A percentile compares a stretch with the other conserved stretches of the same genome.
Conservation (phyloP, 2,329 filamentous ascomycete species). For the Cercospora sp. region DNA sequence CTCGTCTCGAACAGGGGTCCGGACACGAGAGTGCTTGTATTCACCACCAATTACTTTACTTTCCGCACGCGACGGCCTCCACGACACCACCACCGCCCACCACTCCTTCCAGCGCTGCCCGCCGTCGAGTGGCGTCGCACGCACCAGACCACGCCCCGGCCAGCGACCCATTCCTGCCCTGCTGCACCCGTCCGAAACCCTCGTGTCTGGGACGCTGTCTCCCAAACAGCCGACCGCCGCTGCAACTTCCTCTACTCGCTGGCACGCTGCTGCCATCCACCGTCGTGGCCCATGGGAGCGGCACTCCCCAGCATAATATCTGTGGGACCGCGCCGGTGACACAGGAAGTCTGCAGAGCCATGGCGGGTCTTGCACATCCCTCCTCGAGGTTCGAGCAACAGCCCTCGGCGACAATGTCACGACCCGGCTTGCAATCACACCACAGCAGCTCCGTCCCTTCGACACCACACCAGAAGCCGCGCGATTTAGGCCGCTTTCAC, state of each 20-base stretch:
- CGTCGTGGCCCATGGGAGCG: slow-evolving; percentile 31
- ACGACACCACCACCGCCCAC: slow-evolving; percentile 2
- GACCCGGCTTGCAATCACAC: slow-evolving; percentile 43
- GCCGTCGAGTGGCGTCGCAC: background rate
- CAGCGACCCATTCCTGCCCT: slow-evolving; percentile 4
- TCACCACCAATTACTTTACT: slow-evolving; percentile 8
- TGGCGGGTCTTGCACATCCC: slow-evolving; percentile 27
- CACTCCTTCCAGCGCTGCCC: slow-evolving; percentile 1
- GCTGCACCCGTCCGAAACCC: slow-evolving; percentile 8
- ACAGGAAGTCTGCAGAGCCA: slow-evolving; percentile 21
- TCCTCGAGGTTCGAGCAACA: slow-evolving; percentile 27
- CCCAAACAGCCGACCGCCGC: background rate
- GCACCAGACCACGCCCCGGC: background rate
- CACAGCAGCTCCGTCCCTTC: slow-evolving; percentile 91
- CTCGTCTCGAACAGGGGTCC: slow-evolving; percentile 10
- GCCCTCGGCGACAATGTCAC: slow-evolving; percentile 30
- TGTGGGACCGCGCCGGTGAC: slow-evolving; percentile 37
- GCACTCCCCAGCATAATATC: slow-evolving; percentile 22
- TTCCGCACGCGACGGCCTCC: background rate
- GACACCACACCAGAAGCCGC: slow-evolving; percentile 84
- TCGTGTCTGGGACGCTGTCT: background rate
- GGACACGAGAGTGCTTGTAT: slow-evolving; percentile 1
- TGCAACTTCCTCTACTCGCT: slow-evolving; percentile 12
- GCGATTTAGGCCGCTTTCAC: slow-evolving; percentile 72
- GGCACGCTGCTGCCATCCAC: slow-evolving; percentile 16